These are phyloP conservation scores for Yarrowia osloensis DNA, from an alignment of 805 yeast species.

Conservation along the genomic window DNA sequence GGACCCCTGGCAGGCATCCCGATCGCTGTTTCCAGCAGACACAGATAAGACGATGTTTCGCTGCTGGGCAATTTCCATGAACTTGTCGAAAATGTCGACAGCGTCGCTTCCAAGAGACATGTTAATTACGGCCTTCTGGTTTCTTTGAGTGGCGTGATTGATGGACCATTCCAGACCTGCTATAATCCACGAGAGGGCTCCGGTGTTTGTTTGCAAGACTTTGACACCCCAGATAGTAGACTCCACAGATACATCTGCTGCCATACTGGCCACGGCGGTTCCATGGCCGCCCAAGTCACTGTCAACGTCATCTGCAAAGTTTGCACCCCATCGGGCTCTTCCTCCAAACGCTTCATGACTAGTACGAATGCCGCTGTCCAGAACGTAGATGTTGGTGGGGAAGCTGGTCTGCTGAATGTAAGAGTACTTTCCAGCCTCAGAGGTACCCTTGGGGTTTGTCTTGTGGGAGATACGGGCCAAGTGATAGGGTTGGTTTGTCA, in stretches of 20 bases:
- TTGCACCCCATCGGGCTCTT: conserved; percentile 39
- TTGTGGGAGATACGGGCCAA: conserved; percentile 1
- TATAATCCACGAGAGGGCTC: background rate
- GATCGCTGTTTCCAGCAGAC: conserved; percentile 66
- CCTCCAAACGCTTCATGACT: conserved; percentile 45
- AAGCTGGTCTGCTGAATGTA: background rate
- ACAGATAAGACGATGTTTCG: conserved; percentile 35
- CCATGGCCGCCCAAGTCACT: conserved; percentile 95
- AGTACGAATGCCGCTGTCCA: conserved; percentile 71
- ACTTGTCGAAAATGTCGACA: conserved; percentile 36
- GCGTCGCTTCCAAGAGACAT: conserved; percentile 39
- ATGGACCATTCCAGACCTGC: conserved; percentile 9
- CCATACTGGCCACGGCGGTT: conserved; percentile 87
- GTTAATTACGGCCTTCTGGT: conserved; percentile 33
- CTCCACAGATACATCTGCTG: conserved; percentile 63
- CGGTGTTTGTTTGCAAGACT: conserved; percentile 40
- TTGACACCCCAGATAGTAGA: conserved; percentile 39
- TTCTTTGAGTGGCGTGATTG: background rate
- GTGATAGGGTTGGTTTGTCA: background rate
- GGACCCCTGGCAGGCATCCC: conserved; percentile 78
- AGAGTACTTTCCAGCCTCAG: background rate
- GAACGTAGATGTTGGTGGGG: conserved; percentile 57
- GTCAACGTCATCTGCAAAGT: conserved; percentile 55
- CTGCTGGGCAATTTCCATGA: conserved; percentile 35
- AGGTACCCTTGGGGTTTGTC: background rate